These are phyloP conservation scores for Nannochloropsis oceanica DNA, from an alignment of 108 stramenopile genomes.

Conservation along the genomic window DNA sequence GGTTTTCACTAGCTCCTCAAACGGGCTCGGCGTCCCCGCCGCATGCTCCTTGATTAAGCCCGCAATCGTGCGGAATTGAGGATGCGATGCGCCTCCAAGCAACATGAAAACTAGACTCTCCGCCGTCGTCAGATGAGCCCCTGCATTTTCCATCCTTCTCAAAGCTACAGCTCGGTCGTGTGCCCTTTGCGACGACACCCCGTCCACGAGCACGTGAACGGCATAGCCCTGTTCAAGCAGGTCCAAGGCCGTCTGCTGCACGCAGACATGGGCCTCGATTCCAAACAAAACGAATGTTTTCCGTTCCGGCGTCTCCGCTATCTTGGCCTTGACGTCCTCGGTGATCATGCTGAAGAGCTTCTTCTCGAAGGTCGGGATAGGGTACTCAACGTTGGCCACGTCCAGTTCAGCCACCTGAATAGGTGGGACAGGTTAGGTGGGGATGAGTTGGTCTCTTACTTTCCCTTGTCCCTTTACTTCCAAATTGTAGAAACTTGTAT, in stretches of 20 bases:
- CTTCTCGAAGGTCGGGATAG: constrained; percentile 58
- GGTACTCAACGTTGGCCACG: background rate
- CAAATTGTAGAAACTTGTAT: background rate
- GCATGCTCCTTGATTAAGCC: background rate
- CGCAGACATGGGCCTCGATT: constrained; percentile 64
- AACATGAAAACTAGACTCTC: constrained; percentile 39
- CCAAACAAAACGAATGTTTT: constrained; percentile 67
- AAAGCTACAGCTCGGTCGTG: constrained; percentile 33
- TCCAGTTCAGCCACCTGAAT: constrained; percentile 16
- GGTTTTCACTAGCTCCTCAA: background rate
- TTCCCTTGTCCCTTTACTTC: background rate
- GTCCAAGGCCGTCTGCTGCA: constrained; percentile 38
- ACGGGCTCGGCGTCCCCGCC: background rate
- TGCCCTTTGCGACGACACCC: constrained; percentile 35
- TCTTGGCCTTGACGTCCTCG: constrained; percentile 42
- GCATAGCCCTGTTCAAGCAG: constrained; percentile 17
- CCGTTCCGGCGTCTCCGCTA: constrained; percentile 21
- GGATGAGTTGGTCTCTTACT: constrained; percentile 7
- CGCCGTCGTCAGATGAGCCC: constrained; percentile 43
- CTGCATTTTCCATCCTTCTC: constrained; percentile 28
- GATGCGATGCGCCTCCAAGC: constrained; percentile 19
- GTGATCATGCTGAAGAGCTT: constrained; percentile 78
- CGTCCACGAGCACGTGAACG: constrained; percentile 34
- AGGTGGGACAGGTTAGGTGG: constrained; percentile 30
- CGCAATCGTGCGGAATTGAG: background rate